phyloP scores from a whole-genome alignment of 768 basidiomycete genomes.

The Trametes villosa region DNA sequence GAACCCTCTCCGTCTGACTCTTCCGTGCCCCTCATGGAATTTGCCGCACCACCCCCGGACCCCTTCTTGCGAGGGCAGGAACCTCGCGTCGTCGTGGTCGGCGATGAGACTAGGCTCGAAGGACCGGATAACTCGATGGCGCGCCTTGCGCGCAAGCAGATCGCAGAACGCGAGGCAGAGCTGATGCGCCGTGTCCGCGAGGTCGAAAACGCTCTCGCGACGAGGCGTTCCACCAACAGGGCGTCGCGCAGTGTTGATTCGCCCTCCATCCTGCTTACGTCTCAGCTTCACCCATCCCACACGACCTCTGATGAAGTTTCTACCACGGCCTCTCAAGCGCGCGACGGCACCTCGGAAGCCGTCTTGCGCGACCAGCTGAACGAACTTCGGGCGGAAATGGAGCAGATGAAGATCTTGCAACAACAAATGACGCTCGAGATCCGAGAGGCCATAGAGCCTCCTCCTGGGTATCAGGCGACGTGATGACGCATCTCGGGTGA shows the following conservation, averaged over 20 bases:
- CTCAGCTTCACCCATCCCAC: too few relatives aligned
- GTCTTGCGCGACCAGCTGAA: conserved; percentile 1
- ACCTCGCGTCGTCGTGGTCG: conserved; percentile 4
- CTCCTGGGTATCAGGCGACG: conserved; percentile 1
- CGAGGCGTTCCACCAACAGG: neutral
- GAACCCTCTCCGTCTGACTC: neutral
- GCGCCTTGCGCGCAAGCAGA: conserved; percentile 7
- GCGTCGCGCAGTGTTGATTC: neutral
- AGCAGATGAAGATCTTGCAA: conserved; percentile 4
- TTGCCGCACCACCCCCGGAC: neutral
- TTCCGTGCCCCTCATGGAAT: conserved; percentile 7
- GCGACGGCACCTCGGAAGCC: neutral
- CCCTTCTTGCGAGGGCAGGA: neutral
- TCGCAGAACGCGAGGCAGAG: conserved; percentile 14
- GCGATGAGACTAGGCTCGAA: conserved; percentile 3
- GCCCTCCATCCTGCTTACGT: too few relatives aligned
- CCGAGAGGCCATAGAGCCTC: conserved; percentile 7
- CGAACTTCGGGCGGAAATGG: conserved; percentile 6
- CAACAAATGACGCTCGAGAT: conserved; percentile 9
- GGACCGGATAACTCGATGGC: conserved; percentile 18
- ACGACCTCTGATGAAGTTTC: too few relatives aligned
- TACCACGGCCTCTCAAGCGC: neutral
- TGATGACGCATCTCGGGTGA: too few relatives aligned
- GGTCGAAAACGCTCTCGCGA: conserved; percentile 4
- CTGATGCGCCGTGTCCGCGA: conserved; percentile 8